A percentile compares a stretch with the other conserved stretches of the same genome.
Evolutionary conservation across 805 yeast species (phyloP).

Genomic region (Yamadazyma nakazawae): DNA sequence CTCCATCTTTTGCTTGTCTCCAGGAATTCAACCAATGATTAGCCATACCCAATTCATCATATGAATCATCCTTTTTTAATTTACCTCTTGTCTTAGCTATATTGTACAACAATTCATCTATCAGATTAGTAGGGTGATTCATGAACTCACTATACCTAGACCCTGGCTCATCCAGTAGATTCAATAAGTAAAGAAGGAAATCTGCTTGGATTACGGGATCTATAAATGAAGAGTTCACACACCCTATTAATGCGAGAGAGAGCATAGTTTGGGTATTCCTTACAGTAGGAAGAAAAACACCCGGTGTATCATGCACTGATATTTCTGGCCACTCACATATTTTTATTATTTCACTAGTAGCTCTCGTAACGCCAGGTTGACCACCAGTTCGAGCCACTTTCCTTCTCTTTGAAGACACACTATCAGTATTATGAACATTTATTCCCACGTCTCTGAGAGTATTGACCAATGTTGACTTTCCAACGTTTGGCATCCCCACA

Average conservation of each 20-base stretch:
- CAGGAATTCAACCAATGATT: conserved; percentile 59
- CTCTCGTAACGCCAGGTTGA: conserved; percentile 85
- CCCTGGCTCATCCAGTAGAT: conserved; percentile 53
- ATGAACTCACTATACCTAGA: conserved; percentile 44
- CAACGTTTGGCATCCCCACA: conserved; percentile 97
- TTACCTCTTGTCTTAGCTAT: conserved; percentile 43
- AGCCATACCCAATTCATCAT: conserved; percentile 61
- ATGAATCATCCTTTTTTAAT: conserved; percentile 33
- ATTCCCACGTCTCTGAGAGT: conserved; percentile 51
- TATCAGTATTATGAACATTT: conserved; percentile 13
- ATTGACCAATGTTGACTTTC: conserved; percentile 86
- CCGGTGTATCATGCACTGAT: conserved; percentile 85
- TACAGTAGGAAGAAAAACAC: conserved; percentile 79
- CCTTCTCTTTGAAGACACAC: conserved; percentile 35
- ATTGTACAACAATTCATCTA: conserved; percentile 51
- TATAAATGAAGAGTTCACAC: conserved; percentile 63
- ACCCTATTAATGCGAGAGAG: conserved; percentile 67
- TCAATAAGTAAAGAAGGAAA: conserved; percentile 70
- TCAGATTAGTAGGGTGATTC: conserved; percentile 66
- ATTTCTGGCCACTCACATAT: conserved; percentile 61
- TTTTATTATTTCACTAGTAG: conserved; percentile 71
- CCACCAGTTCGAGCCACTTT: conserved; percentile 85
- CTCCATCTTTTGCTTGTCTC: conserved; percentile 50
- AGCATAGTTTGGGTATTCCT: conserved; percentile 67
- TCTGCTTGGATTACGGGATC: conserved; percentile 89